A percentile compares a stretch with the other conserved stretches of the same genome.
phyloP scores from a whole-genome alignment of 805 yeast genomes.

The Saturnispora hagleri region DNA sequence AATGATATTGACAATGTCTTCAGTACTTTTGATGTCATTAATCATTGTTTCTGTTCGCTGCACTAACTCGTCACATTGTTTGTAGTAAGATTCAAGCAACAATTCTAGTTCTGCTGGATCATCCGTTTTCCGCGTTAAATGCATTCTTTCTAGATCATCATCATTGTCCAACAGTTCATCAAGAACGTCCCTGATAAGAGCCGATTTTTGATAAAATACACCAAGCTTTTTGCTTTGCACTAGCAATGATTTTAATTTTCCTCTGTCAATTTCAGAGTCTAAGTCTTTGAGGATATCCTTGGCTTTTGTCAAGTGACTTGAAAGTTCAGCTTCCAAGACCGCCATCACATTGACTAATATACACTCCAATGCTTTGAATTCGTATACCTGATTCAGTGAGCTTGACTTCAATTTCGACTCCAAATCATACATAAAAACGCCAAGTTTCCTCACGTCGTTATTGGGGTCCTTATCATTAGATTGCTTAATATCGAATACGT shows the following conservation, averaged over 20 bases:
- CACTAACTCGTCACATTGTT: slow-evolving; percentile 87
- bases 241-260: slow-evolving; percentile 60
- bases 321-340: slow-evolving; percentile 66
- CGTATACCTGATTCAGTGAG: slow-evolving; percentile 43
- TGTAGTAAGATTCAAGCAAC: slow-evolving; percentile 79
- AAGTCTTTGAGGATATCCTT: slow-evolving; percentile 57
- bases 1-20: slow-evolving; percentile 86
- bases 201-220: slow-evolving; percentile 64
- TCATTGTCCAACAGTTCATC: slow-evolving; percentile 82
- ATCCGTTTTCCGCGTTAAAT: slow-evolving; percentile 39
- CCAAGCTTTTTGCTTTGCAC: slow-evolving; percentile 64
- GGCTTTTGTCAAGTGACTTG: slow-evolving; percentile 47
- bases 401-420: slow-evolving; percentile 54
- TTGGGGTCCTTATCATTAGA: neutral
- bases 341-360: slow-evolving; percentile 76
- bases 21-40: slow-evolving; percentile 81
- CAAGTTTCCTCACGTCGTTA: slow-evolving; percentile 52
- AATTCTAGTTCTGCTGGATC: slow-evolving; percentile 68
- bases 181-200: slow-evolving; percentile 67
- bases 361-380: slow-evolving; percentile 75
- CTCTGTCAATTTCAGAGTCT: slow-evolving; percentile 74
- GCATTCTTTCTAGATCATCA: slow-evolving; percentile 76
- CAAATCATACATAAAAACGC: slow-evolving; percentile 76
- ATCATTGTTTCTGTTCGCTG: slow-evolving; percentile 81
- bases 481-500: slow-evolving; percentile 63